A percentile compares a stretch with the other conserved stretches of the same genome.
Conservation (phyloP, 495 filamentous ascomycete genomes). For the Amphirosellinia nigrospora region DNA sequence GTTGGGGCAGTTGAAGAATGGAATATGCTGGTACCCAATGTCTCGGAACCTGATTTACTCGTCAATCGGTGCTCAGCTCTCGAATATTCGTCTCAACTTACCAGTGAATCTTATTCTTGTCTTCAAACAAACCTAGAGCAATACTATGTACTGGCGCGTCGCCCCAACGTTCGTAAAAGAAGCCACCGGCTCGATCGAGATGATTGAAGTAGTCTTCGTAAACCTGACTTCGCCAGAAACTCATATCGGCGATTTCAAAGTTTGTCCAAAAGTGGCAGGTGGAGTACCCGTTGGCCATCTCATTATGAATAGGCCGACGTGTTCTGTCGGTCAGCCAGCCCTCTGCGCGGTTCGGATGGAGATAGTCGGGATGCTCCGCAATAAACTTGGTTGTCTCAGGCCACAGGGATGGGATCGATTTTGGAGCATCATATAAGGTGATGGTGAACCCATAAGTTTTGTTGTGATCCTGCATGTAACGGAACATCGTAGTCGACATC, state of each 20-base stretch:
- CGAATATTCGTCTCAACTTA: constrained; percentile 51
- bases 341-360: constrained; percentile 84
- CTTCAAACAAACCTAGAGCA: constrained; percentile 91
- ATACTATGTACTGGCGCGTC: constrained; percentile 98
- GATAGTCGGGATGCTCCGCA: constrained; percentile 78
- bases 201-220: constrained; percentile 98
- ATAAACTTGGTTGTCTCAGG: constrained; percentile 91
- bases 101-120: constrained; percentile 93
- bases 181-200: constrained; percentile 90
- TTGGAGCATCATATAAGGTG: constrained; percentile 90
- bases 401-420: constrained; percentile 90
- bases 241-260: constrained; percentile 96
- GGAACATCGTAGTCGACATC: constrained; percentile 99
- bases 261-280: constrained; percentile 99
- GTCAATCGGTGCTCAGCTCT: not conserved
- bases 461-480: constrained; percentile 96
- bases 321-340: constrained; percentile 82
- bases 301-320: constrained; percentile 78
- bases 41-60: constrained; percentile 85
- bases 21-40: constrained; percentile 98
- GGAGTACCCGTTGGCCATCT: constrained; percentile 85
- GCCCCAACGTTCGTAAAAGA: constrained; percentile 99
- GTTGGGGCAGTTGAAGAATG: constrained; percentile 98
- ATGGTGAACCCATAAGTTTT: constrained; percentile 99
- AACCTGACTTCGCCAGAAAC: constrained; percentile 87